These are phyloP conservation scores for Pachysandra terminalis DNA, from an alignment of 164 flowering plant species.

Conservation along the genomic window DNA sequence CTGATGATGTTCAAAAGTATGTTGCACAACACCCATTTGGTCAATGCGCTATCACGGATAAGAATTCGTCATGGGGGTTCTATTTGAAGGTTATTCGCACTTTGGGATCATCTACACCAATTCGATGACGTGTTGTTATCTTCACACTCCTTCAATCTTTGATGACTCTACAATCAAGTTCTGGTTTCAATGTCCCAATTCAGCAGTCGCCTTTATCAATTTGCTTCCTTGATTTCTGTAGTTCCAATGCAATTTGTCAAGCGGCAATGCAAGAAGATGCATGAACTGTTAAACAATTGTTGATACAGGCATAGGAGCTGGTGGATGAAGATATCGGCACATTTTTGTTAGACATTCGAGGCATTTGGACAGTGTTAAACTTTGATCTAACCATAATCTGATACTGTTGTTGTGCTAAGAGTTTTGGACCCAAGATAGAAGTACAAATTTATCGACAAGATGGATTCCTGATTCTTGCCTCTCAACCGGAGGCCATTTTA, in stretches of 20 bases:
- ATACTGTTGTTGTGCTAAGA: neutral
- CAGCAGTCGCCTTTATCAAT: neutral
- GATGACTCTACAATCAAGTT: too few relatives aligned
- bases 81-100: too few relatives aligned
- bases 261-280: neutral
- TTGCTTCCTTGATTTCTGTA: neutral
- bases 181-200: too few relatives aligned
- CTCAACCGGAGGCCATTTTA: neutral
- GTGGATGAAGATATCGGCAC: neutral
- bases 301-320: neutral
- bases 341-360: neutral
- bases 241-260: neutral
- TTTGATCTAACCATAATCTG: too few relatives aligned
- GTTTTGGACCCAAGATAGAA: neutral
- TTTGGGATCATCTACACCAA: neutral
- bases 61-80: conserved; percentile 33
- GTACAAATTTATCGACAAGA: neutral
- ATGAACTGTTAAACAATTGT: neutral
- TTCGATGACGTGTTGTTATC: too few relatives aligned
- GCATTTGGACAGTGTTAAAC: too few relatives aligned
- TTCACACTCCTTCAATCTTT: too few relatives aligned
- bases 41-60: conserved; percentile 52
- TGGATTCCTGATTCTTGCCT: too few relatives aligned
- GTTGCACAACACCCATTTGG: conserved; percentile 74
- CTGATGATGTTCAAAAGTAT: conserved; percentile 52